Conservation (phyloP, 2,329 filamentous ascomycete genomes). For the Myriosclerotinia curreyana region DNA sequence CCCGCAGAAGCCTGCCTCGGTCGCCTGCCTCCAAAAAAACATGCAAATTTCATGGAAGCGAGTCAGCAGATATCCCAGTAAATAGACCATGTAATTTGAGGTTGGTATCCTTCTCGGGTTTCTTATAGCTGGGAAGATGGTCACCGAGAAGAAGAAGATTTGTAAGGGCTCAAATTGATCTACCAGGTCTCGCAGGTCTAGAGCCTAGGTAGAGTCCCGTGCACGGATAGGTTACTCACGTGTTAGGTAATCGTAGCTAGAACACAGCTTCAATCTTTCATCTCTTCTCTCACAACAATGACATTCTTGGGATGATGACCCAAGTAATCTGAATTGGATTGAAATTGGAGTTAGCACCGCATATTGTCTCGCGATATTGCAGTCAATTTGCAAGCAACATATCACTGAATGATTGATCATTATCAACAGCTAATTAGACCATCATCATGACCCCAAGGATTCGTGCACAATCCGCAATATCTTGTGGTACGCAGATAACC, state of each 20-base stretch:
- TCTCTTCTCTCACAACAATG: neutral
- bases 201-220: neutral
- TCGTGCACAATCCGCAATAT: neutral
- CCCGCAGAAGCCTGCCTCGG: slow-evolving; percentile 13
- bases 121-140: neutral
- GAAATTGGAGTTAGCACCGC: neutral
- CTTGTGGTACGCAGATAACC: neutral
- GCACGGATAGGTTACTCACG: neutral
- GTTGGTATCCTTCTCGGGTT: slow-evolving; percentile 1
- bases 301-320: neutral
- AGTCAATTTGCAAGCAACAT: neutral
- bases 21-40: slow-evolving; percentile 10
- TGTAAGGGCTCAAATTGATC: neutral
- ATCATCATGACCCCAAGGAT: neutral
- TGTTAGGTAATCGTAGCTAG: neutral
- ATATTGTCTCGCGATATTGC: neutral
- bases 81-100: neutral
- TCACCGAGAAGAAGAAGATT: neutral
- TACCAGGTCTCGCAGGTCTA: neutral
- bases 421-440: neutral
- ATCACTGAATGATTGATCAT: neutral
- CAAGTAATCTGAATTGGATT: neutral
- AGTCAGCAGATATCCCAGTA: slow-evolving; percentile 1
- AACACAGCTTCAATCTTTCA: no score
- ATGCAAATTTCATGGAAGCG: slow-evolving; percentile 14